Base-by-base conservation (phyloP, 768 basidiomycete species). In the Boletus fagicola region DNA sequence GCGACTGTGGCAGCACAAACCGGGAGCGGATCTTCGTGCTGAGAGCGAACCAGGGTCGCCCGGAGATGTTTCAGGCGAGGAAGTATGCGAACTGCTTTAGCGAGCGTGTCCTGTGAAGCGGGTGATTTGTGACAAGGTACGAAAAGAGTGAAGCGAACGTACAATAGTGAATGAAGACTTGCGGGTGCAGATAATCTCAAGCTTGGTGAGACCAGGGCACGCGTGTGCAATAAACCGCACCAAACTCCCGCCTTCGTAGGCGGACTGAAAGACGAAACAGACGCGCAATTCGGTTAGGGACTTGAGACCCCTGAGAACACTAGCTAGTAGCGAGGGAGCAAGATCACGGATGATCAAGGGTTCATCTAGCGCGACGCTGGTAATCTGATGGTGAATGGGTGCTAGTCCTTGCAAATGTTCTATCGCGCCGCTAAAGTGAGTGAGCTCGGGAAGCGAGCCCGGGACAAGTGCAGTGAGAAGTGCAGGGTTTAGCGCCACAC, bases 91-190 rank as follows among this genome's bases (percentile, higher is more conserved):
- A 88, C 78, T 6, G 79, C 77, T 58, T 83, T 86, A 2, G 87
- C 80, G 60, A 91, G 83, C 4, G 65, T 59, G 35, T 68, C 68
- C 70, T 71, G 38, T 11, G 11, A 61, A 57, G n/a, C 3, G n/a
- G 39, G 28, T 49, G 20, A 15, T 28, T 39, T 24, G 15, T 42
- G n/a, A 18, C 1, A 50, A 24, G 7, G 20, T 13, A 47, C 3
- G 16, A 39, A 40, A 31, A 43, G 6, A 16, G 26, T 20, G 15
- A 31, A 30, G 51, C 10, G 30, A 16, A 46, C 51, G 71, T 81
- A 88, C 88, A 39, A 91, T 76, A 56, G 85, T 86, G 69, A 91
- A 86, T 1, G 87, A 88, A 12, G 89, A 85, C 62, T 83, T 85
- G 62, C 83, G 83, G 13, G 79, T 77, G 65, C 86, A 88, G 16